phyloP scores from a whole-genome alignment of 257 asterid species.

The Salvia miltiorrhiza region DNA sequence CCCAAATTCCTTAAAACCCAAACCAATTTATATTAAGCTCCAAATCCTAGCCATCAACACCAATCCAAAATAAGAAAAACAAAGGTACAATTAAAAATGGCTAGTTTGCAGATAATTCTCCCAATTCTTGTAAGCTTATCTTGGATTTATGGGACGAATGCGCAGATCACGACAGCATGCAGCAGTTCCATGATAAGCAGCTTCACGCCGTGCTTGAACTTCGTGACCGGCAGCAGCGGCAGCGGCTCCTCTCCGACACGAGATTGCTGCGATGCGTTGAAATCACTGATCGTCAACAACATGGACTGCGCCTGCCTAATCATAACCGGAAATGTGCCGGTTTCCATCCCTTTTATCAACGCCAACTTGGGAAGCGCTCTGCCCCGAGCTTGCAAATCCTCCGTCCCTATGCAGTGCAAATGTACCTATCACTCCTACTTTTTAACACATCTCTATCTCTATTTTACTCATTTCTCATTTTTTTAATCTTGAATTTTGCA shows the following conservation, averaged over 20 bases:
- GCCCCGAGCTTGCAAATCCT: constrained; percentile 46
- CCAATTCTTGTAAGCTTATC: neutral
- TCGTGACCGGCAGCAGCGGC: constrained; percentile 60
- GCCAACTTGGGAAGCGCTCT: constrained; percentile 45
- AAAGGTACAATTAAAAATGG: too few relatives aligned
- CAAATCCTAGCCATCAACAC: neutral
- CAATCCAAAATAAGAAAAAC: too few relatives aligned
- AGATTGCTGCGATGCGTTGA: constrained; percentile 59
- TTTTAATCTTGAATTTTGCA: constrained; percentile 20
- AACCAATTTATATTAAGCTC: constrained; percentile 17
- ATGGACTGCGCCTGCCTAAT: constrained; percentile 67
- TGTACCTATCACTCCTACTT: neutral
- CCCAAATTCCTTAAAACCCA: constrained; percentile 6
- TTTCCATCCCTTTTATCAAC: constrained; percentile 54
- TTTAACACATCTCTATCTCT: too few relatives aligned
- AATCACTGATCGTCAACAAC: constrained; percentile 41
- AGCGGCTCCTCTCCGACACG: constrained; percentile 45
- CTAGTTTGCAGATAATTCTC: neutral
- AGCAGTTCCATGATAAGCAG: constrained; percentile 43
- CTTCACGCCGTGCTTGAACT: constrained; percentile 65
- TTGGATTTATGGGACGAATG: constrained; percentile 24
- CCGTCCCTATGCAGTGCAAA: constrained; percentile 63
- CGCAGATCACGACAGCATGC: constrained; percentile 60
- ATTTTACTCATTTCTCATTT: neutral
- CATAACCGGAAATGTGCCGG: constrained; percentile 69